Conservation (phyloP, 169 alveolate species). For the Eimeria praecox region DNA sequence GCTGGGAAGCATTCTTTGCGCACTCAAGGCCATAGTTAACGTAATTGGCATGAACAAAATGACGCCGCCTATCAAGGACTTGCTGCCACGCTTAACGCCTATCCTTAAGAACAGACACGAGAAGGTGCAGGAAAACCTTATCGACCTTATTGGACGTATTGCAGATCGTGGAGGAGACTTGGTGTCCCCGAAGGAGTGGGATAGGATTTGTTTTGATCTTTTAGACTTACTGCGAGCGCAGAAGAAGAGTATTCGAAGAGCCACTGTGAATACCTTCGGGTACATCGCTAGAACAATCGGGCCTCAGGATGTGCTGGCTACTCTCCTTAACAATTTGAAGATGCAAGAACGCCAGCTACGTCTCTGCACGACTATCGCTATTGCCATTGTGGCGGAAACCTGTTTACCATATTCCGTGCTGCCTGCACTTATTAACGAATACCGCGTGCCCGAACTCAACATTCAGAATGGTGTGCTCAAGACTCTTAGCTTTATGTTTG, state of each 20-base stretch:
- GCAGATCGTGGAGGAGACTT: slow-evolving; percentile 99
- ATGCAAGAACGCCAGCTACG: slow-evolving; percentile 99
- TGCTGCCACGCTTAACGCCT: slow-evolving; percentile 99
- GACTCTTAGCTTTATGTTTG: slow-evolving; percentile 99
- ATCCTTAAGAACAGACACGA: slow-evolving; percentile 99
- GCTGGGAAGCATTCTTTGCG: slow-evolving; percentile 98
- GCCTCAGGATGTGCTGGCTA: slow-evolving; percentile 99
- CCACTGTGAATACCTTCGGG: slow-evolving; percentile 99
- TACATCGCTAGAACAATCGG: slow-evolving; percentile 99
- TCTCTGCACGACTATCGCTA: slow-evolving; percentile 88
- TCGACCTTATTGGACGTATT: slow-evolving; percentile 98
- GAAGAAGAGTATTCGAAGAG: slow-evolving; percentile 98
- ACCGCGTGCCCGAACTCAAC: slow-evolving; percentile 99
- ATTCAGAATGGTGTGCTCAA: slow-evolving; percentile 99
- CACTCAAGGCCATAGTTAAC: slow-evolving; percentile 98
- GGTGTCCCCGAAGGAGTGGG: slow-evolving; percentile 99
- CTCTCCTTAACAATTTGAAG: slow-evolving; percentile 90
- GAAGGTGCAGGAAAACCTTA: slow-evolving; percentile 95
- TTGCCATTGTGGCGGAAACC: slow-evolving; percentile 99
- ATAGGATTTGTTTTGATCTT: slow-evolving; percentile 99
- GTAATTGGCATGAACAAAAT: slow-evolving; percentile 98
- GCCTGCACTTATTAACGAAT: slow-evolving; percentile 99
- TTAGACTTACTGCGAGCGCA: slow-evolving; percentile 97
- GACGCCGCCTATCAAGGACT: slow-evolving; percentile 99
- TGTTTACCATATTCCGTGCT: slow-evolving; percentile 99